Percentiles rank a stretch among this genome's conserved stretches.
These are phyloP conservation scores for Fusarium pininemorale DNA, from an alignment of 2,329 filamentous ascomycete species.

Conservation along the genomic window DNA sequence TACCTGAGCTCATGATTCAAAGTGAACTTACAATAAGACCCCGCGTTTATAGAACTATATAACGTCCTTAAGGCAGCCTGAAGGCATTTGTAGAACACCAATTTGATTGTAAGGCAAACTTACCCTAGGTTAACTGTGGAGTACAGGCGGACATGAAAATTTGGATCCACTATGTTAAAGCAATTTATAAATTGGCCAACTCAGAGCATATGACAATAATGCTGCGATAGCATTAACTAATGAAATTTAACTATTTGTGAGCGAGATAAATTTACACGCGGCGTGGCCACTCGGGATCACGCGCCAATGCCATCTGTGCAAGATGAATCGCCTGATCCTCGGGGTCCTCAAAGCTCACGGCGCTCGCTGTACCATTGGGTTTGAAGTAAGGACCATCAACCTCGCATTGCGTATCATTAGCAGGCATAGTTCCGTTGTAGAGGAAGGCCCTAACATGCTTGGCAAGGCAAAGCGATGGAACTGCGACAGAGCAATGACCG, in stretches of 20 bases:
- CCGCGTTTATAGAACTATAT: fast-evolving
- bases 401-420: constrained; percentile 48
- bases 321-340: constrained; percentile 32
- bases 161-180: background rate
- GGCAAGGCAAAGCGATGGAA: constrained; percentile 50
- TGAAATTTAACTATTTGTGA: fast-evolving
- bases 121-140: background rate
- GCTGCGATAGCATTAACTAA: background rate
- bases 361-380: background rate
- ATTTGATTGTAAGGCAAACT: fast-evolving
- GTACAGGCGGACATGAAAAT: background rate
- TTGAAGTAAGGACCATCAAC: constrained; percentile 52
- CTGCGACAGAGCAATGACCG: constrained; percentile 53
- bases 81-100: no score
- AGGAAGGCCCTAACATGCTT: constrained; percentile 50
- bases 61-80: fast-evolving
- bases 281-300: constrained; percentile 23
- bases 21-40: fast-evolving
- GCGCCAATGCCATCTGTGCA: constrained; percentile 29
- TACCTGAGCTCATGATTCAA: background rate
- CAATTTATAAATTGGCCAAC: no score
- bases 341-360: background rate
- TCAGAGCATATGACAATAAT: background rate
- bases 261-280: background rate
- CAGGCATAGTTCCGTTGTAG: constrained; percentile 50